phyloP scores from a whole-genome alignment of 768 basidiomycete species.

The Fomitopsis pulvina region DNA sequence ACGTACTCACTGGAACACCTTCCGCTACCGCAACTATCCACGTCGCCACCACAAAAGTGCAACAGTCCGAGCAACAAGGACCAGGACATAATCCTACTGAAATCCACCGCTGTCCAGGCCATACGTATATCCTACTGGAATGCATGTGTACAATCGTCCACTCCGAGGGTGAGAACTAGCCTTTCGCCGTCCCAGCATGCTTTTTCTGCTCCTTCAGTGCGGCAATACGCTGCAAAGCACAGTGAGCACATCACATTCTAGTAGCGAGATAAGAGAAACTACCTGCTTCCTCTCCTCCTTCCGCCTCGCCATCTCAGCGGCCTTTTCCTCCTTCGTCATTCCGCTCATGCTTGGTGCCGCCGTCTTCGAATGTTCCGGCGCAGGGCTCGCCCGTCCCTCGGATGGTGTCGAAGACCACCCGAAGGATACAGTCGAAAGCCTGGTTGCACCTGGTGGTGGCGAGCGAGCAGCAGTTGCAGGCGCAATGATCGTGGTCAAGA shows the following conservation, averaged over 20 bases:
- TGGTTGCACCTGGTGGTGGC: not conserved
- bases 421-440: slow-evolving; percentile 1
- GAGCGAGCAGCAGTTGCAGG: not conserved
- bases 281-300: slow-evolving; percentile 92
- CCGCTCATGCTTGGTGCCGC: slow-evolving; percentile 30
- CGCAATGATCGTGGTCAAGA: not conserved
- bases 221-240: slow-evolving; percentile 54
- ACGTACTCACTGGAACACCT: no score
- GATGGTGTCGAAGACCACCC: slow-evolving; percentile 16
- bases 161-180: not conserved
- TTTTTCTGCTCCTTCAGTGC: slow-evolving; percentile 80
- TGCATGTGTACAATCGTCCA: no score
- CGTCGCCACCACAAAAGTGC: no score
- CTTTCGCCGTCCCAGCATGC: slow-evolving; percentile 27
- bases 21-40: no score
- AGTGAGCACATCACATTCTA: not conserved
- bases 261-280: slow-evolving; percentile 20
- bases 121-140: no score
- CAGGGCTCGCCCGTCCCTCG: slow-evolving; percentile 12
- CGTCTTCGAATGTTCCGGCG: slow-evolving; percentile 15
- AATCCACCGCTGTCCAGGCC: no score
- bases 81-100: no score
- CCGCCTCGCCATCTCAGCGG: slow-evolving; percentile 84
- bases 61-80: no score
- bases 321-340: slow-evolving; percentile 87